Conservation (phyloP, 1,284 basidiomycete species). For the Leccinum subrobustum region DNA sequence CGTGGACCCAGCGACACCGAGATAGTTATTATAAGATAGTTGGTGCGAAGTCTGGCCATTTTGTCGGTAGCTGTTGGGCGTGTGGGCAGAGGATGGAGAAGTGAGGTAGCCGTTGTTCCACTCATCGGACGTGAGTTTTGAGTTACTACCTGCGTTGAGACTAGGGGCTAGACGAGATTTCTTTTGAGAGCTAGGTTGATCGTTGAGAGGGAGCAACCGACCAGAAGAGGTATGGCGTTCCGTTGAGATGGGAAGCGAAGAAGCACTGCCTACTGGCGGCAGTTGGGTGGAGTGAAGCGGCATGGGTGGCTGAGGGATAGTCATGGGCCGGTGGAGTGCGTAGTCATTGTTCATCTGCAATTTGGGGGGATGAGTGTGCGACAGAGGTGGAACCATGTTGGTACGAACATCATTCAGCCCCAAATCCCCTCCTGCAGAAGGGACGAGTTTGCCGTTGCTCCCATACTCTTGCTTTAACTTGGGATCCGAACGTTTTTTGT, state of each 20-base stretch:
- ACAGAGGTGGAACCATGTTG: not conserved
- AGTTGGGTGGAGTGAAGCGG: constrained; percentile 31
- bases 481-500: constrained; percentile 26
- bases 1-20: constrained; percentile 16
- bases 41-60: constrained; percentile 32
- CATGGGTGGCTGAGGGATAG: constrained; percentile 36
- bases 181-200: constrained; percentile 29
- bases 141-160: constrained; percentile 18
- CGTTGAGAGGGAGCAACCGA: constrained; percentile 30
- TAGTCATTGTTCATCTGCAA: constrained; percentile 32
- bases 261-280: constrained; percentile 14
- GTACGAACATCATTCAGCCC: constrained; percentile 30
- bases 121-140: constrained; percentile 31
- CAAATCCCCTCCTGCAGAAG: constrained; percentile 21
- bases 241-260: constrained; percentile 34
- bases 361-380: constrained; percentile 4
- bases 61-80: constrained; percentile 29
- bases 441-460: constrained; percentile 18
- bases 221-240: constrained; percentile 34
- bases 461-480: constrained; percentile 33
- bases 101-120: constrained; percentile 27
- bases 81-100: constrained; percentile 30
- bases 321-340: constrained; percentile 30
- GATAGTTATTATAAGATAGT: constrained; percentile 26
- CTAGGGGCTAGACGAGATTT: constrained; percentile 31